Base-by-base conservation (phyloP, 352 stramenopile genomes). In the Phytophthora cactorum region DNA sequence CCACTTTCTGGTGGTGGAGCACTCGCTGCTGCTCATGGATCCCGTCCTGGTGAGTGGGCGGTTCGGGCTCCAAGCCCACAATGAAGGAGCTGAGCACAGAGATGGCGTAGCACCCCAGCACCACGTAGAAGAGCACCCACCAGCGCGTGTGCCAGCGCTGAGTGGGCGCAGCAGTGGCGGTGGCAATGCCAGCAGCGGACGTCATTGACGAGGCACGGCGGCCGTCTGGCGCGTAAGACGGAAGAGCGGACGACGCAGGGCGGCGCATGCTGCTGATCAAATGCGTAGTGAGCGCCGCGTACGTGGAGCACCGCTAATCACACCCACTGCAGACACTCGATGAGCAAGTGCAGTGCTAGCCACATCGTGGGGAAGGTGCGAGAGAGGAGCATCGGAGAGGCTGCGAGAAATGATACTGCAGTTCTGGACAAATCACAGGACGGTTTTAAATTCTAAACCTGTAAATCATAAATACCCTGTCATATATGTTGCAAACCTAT, bases 61-160 rank as follows among this genome's bases (percentile, higher is more conserved):
- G 11, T 11, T 36, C 32, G 32, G 57, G 43, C 6, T 50, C 6
- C 45, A 34, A 68, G 25, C 52, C 51, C 9, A 51, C 41, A 14
- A 50, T 14, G n/a, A 74, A 70, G 36, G 63, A 75, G 25, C 59
- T 34, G 27, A 75, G 22, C 41, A 68, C 53, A 5, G 47, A 17
- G n/a, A 72, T 12, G n/a, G 60, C 59, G 47, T 79, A 79, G 46
- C 62, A 36, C 22, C 47, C 72, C 36, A 77, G 46, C 32, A 79
- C 57, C 29, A 64, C 59, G 55, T 74, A 77, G 52, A 79, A 76
- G 31, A 72, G 45, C 32, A 67, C 39, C 68, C 64, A 68, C 72
- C 67, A 71, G 32, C 52, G 53, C 11, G 47, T 36, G 34, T 55
- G 43, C 46, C 49, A 59, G n/a, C 43, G 60, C 14, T 60, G 46